Evolutionary conservation across 129 eudicot species (phyloP).

Genomic region (Smallanthus sonchifolius): DNA sequence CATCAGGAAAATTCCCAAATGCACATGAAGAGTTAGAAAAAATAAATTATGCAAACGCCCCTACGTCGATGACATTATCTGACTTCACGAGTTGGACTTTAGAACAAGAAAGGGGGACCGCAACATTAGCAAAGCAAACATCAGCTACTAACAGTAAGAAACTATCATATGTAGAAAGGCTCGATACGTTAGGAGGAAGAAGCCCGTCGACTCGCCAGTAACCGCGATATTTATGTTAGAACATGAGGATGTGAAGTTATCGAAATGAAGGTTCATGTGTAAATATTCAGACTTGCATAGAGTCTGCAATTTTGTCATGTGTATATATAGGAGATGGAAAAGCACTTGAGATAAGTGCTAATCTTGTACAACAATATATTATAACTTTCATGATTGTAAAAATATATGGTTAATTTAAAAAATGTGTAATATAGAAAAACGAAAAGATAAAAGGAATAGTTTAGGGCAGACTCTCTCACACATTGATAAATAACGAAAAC

Average conservation of each 20-base stretch:
- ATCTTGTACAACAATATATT: slow-evolving; percentile 25
- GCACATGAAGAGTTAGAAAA: slow-evolving; percentile 66
- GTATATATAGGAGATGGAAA: slow-evolving; percentile 28
- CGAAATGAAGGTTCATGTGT: slow-evolving; percentile 29
- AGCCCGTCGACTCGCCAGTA: slow-evolving; percentile 77
- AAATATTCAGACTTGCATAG: slow-evolving; percentile 27
- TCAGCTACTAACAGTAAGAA: slow-evolving; percentile 42
- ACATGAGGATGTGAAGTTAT: slow-evolving; percentile 6
- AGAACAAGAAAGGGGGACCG: slow-evolving; percentile 45
- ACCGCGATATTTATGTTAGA: slow-evolving; percentile 10
- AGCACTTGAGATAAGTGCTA: slow-evolving; percentile 12
- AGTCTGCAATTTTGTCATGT: slow-evolving; percentile 31
- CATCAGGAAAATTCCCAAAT: slow-evolving; percentile 33
- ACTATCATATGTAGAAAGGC: slow-evolving; percentile 52
- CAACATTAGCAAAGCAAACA: slow-evolving; percentile 35
- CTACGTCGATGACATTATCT: slow-evolving; percentile 72
- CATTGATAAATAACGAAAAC: no score
- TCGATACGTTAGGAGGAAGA: slow-evolving; percentile 68
- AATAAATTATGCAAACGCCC: slow-evolving; percentile 41
- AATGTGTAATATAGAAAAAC: background rate
- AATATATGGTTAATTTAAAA: background rate
- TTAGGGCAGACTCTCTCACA: no score
- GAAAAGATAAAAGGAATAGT: no score
- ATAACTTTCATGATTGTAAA: slow-evolving; percentile 22
- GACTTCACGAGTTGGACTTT: slow-evolving; percentile 81